Conservation (phyloP, 2,329 filamentous ascomycete species). For the Colletotrichum horii region DNA sequence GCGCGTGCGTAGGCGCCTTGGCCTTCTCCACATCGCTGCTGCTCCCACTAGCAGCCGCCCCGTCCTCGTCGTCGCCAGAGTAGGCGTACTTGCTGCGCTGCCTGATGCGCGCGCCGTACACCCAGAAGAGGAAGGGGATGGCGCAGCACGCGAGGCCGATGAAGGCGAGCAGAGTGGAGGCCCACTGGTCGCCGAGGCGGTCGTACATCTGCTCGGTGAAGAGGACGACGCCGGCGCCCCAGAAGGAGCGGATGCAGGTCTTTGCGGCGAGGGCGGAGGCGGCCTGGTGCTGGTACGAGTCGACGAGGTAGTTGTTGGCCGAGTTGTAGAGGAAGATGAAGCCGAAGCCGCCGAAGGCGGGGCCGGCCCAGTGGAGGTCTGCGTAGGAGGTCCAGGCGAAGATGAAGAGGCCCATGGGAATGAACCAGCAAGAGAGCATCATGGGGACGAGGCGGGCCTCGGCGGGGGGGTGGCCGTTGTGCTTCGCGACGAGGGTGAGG, state of each 20-base stretch:
- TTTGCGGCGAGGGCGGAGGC: slow-evolving; percentile 83
- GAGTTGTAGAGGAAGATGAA: slow-evolving; percentile 87
- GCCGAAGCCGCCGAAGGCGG: slow-evolving; percentile 76
- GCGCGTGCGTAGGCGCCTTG: slow-evolving; percentile 25
- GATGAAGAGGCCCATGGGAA: slow-evolving; percentile 63
- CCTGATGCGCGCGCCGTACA: slow-evolving; percentile 74
- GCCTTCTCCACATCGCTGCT: slow-evolving; percentile 44
- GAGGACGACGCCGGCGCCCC: slow-evolving; percentile 78
- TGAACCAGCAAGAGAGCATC: slow-evolving; percentile 79
- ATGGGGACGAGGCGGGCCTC: slow-evolving; percentile 83
- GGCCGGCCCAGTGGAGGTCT: slow-evolving; percentile 71
- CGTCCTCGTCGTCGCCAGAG: slow-evolving; percentile 55
- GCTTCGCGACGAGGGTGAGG: slow-evolving; percentile 63
- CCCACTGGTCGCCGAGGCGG: slow-evolving; percentile 77
- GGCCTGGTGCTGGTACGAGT: slow-evolving; percentile 72
- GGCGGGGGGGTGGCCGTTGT: slow-evolving; percentile 76
- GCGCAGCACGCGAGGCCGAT: slow-evolving; percentile 78
- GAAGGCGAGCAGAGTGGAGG: slow-evolving; percentile 74
- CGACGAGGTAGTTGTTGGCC: slow-evolving; percentile 75
- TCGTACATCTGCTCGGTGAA: slow-evolving; percentile 85
- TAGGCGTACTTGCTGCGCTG: slow-evolving; percentile 76
- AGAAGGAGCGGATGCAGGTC: slow-evolving; percentile 80
- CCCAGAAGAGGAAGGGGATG: slow-evolving; percentile 85
- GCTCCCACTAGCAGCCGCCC: slow-evolving; percentile 28
- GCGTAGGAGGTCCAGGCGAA: slow-evolving; percentile 70